Conservation (phyloP, 2,329 filamentous ascomycete species). For the Oidium heveae region DNA sequence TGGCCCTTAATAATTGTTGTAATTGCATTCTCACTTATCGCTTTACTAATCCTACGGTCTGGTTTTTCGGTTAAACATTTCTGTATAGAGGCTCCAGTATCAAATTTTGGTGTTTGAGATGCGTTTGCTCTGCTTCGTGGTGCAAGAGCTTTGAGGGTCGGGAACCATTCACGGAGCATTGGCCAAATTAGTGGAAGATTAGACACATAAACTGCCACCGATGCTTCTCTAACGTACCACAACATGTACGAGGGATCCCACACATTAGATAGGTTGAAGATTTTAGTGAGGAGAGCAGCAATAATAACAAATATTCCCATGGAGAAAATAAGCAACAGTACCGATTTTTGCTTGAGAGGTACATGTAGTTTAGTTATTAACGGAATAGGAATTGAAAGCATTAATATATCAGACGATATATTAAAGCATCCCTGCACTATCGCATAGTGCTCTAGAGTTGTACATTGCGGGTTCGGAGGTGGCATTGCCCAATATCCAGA, state of each 20-base stretch:
- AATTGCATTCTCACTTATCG: conserved; percentile 2
- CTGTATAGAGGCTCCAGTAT: not conserved
- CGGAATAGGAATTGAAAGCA: conserved; percentile 30
- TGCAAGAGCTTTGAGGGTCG: conserved; percentile 1
- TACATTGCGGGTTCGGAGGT: conserved; percentile 24
- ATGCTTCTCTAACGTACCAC: conserved; percentile 26
- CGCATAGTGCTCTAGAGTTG: conserved; percentile 27
- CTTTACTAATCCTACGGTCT: conserved; percentile 2
- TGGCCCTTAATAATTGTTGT: conserved; percentile 3
- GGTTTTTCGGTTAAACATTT: not conserved
- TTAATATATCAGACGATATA: conserved; percentile 30
- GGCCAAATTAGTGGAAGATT: conserved; percentile 26
- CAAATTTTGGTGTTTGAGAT: not conserved
- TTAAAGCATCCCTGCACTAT: conserved; percentile 32
- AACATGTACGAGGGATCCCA: conserved; percentile 14
- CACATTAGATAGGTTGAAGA: conserved; percentile 16
- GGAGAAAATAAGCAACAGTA: conserved; percentile 21
- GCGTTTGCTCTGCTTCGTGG: not conserved
- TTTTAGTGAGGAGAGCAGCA: conserved; percentile 22
- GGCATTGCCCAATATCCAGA: conserved; percentile 30
- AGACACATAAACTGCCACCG: conserved; percentile 25
- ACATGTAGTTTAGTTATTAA: conserved; percentile 24
- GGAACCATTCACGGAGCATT: conserved; percentile 6
- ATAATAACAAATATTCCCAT: conserved; percentile 22
- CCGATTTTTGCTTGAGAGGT: conserved; percentile 22